Base-by-base conservation (phyloP, 106 monocot genomes). In the Alisma plantagoaquatica region DNA sequence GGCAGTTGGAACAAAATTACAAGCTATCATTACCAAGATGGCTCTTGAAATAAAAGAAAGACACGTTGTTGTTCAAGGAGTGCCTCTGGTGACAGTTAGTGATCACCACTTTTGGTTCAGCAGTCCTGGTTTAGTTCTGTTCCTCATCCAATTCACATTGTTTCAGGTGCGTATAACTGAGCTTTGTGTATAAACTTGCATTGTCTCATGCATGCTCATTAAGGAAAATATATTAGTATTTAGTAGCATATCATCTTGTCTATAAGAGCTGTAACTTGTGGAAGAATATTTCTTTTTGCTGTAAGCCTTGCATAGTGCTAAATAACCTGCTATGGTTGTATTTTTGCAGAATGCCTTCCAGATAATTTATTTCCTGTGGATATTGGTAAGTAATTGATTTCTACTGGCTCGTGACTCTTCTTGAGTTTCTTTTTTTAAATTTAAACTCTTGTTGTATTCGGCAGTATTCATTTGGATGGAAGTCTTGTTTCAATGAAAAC, bases 321-420 rank as follows among this genome's bases (percentile, higher is more conserved):
- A n/a, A n/a, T n/a, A n/a, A n/a, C n/a, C n/a, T n/a, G n/a, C n/a
- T n/a, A n/a, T n/a, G n/a, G n/a, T n/a, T n/a, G n/a, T n/a, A n/a
- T n/a, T n/a, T n/a, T 29, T 83, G 76, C 83, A 89, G 88, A 89
- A 89, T 62, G 75, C 83, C 33, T 89, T 83, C 52, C 83, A 89
- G 56, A 67, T 89, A 60, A 79, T 66, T 31, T 74, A 79, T 42
- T 89, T 83, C 50, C 73, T 89, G 21, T 89, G 88, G 88, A 89
- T 83, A 35, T 89, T 82, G 88, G 88, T 79, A 73, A 68, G 67
- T 22, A 1, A 41, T 58, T 33, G 0, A 25, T 59, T n/a, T n/a
- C n/a, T n/a, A n/a, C n/a, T n/a, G n/a, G n/a, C n/a, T n/a, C n/a
- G n/a, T n/a, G n/a, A n/a, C n/a, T n/a, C n/a, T n/a, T n/a, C n/a